Evolutionary conservation across 148 eudicot genomes (phyloP).

Genomic region (Chenopodium formosanum): DNA sequence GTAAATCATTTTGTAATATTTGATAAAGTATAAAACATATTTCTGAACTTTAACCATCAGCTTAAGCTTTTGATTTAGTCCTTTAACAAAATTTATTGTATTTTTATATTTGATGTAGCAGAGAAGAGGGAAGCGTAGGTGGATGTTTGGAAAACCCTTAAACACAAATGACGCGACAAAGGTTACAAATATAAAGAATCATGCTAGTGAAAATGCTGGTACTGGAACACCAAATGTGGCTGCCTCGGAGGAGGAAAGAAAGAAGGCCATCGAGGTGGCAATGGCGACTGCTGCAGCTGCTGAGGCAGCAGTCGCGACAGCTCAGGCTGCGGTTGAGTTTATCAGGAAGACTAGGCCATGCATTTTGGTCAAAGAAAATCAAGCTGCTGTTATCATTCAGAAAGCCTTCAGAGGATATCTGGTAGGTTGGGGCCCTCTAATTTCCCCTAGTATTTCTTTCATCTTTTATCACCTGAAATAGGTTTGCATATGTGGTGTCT

Average conservation of each 20-base stretch:
- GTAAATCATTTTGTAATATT: neutral
- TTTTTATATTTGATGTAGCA: conserved; percentile 30
- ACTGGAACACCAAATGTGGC: conserved; percentile 11
- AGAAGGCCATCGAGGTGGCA: conserved; percentile 55
- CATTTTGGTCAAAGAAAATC: conserved; percentile 28
- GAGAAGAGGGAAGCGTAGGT: conserved; percentile 65
- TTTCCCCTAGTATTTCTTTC: neutral
- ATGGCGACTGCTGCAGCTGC: conserved; percentile 68
- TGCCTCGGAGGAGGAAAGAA: conserved; percentile 33
- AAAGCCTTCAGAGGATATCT: conserved; percentile 73
- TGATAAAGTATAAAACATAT: too few species aligned
- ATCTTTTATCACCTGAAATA: too few species aligned
- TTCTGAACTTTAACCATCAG: too few species aligned
- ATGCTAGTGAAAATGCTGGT: conserved; percentile 9
- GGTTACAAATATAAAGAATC: neutral
- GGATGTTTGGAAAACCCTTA: conserved; percentile 53
- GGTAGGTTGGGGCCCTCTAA: conserved; percentile 35
- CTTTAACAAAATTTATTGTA: neutral
- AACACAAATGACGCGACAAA: conserved; percentile 4
- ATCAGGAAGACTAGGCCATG: conserved; percentile 48
- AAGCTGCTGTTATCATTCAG: conserved; percentile 64
- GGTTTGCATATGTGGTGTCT: too few species aligned
- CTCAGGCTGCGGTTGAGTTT: conserved; percentile 66
- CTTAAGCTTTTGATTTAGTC: too few species aligned
- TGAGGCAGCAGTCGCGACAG: conserved; percentile 72